phyloP scores from a whole-genome alignment of 129 eudicot species.

The Heracleum sosnowskyi region DNA sequence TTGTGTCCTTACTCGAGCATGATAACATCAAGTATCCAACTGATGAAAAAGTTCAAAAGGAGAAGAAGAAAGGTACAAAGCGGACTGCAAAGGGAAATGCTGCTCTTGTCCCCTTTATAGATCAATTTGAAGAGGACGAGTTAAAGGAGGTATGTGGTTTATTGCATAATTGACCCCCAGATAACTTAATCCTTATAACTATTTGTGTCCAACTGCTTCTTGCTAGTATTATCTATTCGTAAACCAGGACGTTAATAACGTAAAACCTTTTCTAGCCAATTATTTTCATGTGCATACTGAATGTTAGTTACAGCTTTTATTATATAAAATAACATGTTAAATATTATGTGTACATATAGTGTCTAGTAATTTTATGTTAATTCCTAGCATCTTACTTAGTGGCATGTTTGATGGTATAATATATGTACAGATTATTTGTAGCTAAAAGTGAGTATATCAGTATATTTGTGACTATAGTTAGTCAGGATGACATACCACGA shows the following conservation, averaged over 20 bases:
- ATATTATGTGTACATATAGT: background rate
- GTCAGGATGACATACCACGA: background rate
- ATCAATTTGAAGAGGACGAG: constrained; percentile 76
- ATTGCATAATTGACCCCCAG: background rate
- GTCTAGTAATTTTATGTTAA: no score
- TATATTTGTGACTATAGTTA: background rate
- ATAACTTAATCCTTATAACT: background rate
- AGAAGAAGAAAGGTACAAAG: constrained; percentile 69
- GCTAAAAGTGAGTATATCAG: background rate
- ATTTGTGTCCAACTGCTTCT: background rate
- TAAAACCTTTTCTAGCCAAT: background rate
- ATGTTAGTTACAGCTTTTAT: background rate
- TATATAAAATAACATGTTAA: background rate
- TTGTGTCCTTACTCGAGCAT: constrained; percentile 66
- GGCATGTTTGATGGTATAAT: no score
- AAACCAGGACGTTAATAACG: background rate
- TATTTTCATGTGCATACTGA: background rate
- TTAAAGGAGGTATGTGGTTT: constrained; percentile 52
- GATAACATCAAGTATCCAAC: constrained; percentile 86
- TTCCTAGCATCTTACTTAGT: background rate
- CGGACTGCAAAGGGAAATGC: constrained; percentile 46
- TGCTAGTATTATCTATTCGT: background rate
- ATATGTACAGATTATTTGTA: background rate
- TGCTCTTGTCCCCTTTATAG: constrained; percentile 52
- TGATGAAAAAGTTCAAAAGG: constrained; percentile 73